Conservation (phyloP, 1,284 basidiomycete genomes). For the Pseudozyma sp. region DNA sequence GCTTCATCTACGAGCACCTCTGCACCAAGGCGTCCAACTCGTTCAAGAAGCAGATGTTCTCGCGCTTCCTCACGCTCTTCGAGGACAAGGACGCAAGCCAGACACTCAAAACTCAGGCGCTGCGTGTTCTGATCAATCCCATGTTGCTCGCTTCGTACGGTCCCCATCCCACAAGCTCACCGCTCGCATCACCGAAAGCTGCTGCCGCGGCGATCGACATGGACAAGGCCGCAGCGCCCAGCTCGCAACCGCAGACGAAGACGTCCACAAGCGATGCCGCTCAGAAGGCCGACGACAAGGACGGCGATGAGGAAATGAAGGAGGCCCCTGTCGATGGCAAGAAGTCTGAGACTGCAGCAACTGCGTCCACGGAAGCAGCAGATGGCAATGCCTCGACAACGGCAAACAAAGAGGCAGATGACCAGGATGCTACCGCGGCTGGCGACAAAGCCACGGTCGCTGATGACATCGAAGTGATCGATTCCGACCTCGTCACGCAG, state of each 20-base stretch:
- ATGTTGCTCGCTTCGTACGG: slow-evolving; percentile 81
- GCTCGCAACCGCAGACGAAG: neutral
- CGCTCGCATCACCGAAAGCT: slow-evolving; percentile 28
- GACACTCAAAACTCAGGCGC: slow-evolving; percentile 84
- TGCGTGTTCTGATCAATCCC: slow-evolving; percentile 90
- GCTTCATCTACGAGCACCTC: slow-evolving; percentile 89
- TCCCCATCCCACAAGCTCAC: slow-evolving; percentile 23
- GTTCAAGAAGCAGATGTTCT: slow-evolving; percentile 84
- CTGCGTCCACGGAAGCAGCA: neutral
- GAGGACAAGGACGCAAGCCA: slow-evolving; percentile 77
- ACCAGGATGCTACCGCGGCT: slow-evolving; percentile 58
- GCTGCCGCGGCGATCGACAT: slow-evolving; percentile 1
- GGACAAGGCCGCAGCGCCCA: slow-evolving; percentile 9
- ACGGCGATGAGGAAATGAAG: slow-evolving; percentile 67
- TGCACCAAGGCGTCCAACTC: slow-evolving; percentile 73
- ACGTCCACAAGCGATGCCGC: neutral
- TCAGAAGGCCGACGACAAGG: slow-evolving; percentile 69
- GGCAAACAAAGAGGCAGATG: slow-evolving; percentile 44
- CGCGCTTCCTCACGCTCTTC: slow-evolving; percentile 87
- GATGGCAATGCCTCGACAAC: slow-evolving; percentile 10
- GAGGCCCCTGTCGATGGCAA: slow-evolving; percentile 18
- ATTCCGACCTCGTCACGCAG: slow-evolving; percentile 77
- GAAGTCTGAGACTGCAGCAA: slow-evolving; percentile 21
- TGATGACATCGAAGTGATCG: slow-evolving; percentile 70
- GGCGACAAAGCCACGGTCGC: slow-evolving; percentile 59